A percentile compares a stretch with the other conserved stretches of the same genome.
Conservation (phyloP, 1,139 yeast genomes). For the Blastobotrys aristatus region DNA sequence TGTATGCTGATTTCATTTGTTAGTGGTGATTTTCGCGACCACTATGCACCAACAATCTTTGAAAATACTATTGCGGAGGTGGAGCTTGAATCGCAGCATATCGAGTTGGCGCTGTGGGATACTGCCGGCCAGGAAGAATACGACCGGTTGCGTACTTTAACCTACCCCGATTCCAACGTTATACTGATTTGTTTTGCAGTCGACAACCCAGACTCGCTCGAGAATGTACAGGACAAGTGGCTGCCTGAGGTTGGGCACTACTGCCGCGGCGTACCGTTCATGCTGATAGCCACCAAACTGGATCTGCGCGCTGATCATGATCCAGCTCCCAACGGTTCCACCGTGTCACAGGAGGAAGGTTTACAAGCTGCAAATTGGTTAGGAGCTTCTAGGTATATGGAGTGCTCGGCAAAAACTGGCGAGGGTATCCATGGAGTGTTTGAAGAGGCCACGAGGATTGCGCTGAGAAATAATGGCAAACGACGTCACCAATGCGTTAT, state of each 20-base stretch:
- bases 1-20: slow-evolving; percentile 29
- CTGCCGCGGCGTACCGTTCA: slow-evolving; percentile 83
- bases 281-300: slow-evolving; percentile 71
- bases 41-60: slow-evolving; percentile 84
- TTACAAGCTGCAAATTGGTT: slow-evolving; percentile 63
- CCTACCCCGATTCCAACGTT: slow-evolving; percentile 83
- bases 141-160: slow-evolving; percentile 56
- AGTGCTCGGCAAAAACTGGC: slow-evolving; percentile 69
- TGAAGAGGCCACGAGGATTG: slow-evolving; percentile 75
- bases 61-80: slow-evolving; percentile 84
- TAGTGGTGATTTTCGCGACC: slow-evolving; percentile 28
- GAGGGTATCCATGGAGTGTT: slow-evolving; percentile 62
- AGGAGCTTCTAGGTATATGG: slow-evolving; percentile 64
- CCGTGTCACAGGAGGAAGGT: slow-evolving; percentile 11
- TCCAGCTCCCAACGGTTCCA: slow-evolving; percentile 37
- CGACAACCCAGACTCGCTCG: slow-evolving; percentile 76
- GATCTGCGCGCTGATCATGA: slow-evolving; percentile 65
- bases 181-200: slow-evolving; percentile 78
- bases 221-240: slow-evolving; percentile 81
- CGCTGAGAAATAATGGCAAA: slow-evolving; percentile 33
- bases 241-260: slow-evolving; percentile 77
- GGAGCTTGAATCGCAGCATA: slow-evolving; percentile 75
- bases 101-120: slow-evolving; percentile 88
- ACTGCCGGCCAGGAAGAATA: slow-evolving; percentile 66
- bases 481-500: background rate